These are phyloP conservation scores for Garcia nutans DNA, from an alignment of 345 rosid genomes.

Conservation along the genomic window DNA sequence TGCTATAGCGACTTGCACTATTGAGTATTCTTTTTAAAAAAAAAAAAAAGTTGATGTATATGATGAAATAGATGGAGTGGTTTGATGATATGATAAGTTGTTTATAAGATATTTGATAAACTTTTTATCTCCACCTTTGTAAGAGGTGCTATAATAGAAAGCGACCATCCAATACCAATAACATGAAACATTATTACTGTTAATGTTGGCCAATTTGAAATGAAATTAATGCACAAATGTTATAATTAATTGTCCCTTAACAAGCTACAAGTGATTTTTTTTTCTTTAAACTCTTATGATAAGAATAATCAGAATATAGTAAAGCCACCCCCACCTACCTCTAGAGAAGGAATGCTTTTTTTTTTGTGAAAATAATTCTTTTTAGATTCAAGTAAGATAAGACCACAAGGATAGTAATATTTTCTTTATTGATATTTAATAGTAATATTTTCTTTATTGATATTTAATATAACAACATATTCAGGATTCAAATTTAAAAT, in stretches of 20 bases:
- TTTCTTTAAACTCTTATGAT: not conserved
- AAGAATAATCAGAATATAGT: slow-evolving; percentile 5
- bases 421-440: too few relatives aligned
- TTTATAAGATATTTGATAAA: slow-evolving; percentile 1
- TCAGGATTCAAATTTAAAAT: too few relatives aligned
- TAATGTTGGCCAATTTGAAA: not conserved
- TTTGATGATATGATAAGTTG: slow-evolving; percentile 22
- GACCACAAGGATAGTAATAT: too few relatives aligned
- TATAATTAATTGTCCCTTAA: not conserved
- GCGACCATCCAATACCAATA: slow-evolving; percentile 1
- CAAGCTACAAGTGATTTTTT: not conserved
- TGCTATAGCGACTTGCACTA: too few relatives aligned
- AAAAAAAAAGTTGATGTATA: too few relatives aligned
- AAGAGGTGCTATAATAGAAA: not conserved
- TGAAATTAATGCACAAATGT: not conserved
- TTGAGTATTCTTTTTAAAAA: too few relatives aligned
- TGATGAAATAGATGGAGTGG: not conserved
- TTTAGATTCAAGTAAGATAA: slow-evolving; percentile 9
- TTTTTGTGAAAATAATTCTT: too few relatives aligned
- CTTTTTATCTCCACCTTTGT: not conserved
- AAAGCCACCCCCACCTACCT: slow-evolving; percentile 3
- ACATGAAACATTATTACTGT: slow-evolving; percentile 1
- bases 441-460: too few relatives aligned
- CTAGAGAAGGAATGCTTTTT: not conserved
- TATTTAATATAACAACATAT: too few relatives aligned